These are phyloP conservation scores for Pulveroboletus ravenelii DNA, from an alignment of 768 basidiomycete species.

Conservation along the genomic window DNA sequence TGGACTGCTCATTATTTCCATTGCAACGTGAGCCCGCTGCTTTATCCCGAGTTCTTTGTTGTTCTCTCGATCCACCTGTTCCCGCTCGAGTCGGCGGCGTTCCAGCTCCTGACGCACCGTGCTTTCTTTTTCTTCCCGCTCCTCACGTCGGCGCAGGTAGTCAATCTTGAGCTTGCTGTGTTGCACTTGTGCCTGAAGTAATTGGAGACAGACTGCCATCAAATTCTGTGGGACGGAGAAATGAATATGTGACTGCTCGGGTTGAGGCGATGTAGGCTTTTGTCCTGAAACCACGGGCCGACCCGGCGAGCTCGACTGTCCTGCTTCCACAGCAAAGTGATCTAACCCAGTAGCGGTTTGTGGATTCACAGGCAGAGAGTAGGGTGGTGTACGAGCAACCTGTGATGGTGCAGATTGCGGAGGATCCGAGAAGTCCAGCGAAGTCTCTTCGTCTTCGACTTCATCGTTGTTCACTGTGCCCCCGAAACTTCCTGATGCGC, in stretches of 20 bases:
- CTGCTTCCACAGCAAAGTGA: constrained; percentile 17
- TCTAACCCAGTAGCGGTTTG: constrained; percentile 15
- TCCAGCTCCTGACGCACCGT: constrained; percentile 47
- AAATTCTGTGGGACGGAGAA: constrained; percentile 54
- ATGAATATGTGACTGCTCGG: constrained; percentile 43
- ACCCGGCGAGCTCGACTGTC: constrained; percentile 15
- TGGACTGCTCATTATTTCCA: constrained; percentile 58
- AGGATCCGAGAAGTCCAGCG: constrained; percentile 39
- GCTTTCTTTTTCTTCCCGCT: constrained; percentile 63
- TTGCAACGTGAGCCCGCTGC: constrained; percentile 63
- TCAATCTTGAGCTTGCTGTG: constrained; percentile 68
- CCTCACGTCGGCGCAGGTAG: constrained; percentile 60
- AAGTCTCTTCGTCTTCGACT: constrained; percentile 49
- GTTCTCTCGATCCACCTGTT: constrained; percentile 52
- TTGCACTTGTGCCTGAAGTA: constrained; percentile 63
- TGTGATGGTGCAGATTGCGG: constrained; percentile 28
- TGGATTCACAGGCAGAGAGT: constrained; percentile 14
- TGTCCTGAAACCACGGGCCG: constrained; percentile 9
- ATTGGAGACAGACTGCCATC: constrained; percentile 52
- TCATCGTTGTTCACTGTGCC: constrained; percentile 37
- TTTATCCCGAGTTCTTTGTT: constrained; percentile 49
- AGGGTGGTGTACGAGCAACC: constrained; percentile 19
- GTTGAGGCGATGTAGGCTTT: constrained; percentile 13
- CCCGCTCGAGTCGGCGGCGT: constrained; percentile 49
- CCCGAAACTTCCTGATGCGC: constrained; percentile 25